phyloP scores from a whole-genome alignment of 2,329 filamentous ascomycete species.

The Fusarium sp. region DNA sequence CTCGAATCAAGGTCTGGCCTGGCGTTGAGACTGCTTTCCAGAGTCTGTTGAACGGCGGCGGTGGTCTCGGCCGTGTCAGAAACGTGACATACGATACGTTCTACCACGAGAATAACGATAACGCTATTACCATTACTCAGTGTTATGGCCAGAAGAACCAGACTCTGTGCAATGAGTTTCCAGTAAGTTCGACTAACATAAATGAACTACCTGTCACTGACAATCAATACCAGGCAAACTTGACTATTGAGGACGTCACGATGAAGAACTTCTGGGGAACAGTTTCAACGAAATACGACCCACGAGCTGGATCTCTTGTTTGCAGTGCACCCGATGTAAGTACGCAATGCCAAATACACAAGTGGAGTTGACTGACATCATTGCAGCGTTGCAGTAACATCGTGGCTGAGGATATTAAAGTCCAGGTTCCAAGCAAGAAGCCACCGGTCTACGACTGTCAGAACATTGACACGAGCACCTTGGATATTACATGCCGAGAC shows the following conservation, averaged over 20 bases:
- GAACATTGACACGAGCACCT: constrained; percentile 24
- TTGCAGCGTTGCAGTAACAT: constrained; percentile 40
- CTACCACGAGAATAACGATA: constrained; percentile 68
- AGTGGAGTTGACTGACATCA: background rate
- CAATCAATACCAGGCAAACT: constrained; percentile 24
- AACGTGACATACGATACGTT: constrained; percentile 76
- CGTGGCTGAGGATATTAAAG: constrained; percentile 31
- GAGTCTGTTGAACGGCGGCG: constrained; percentile 69
- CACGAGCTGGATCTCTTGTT: constrained; percentile 42
- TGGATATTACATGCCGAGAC: constrained; percentile 36
- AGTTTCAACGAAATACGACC: constrained; percentile 43
- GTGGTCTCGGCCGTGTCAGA: constrained; percentile 59
- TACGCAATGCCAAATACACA: fast-evolving
- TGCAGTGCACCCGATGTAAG: constrained; percentile 46
- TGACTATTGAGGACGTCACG: constrained; percentile 41
- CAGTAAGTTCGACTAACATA: background rate
- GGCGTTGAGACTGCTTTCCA: constrained; percentile 51
- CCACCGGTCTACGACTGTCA: constrained; percentile 37
- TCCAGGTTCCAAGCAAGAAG: constrained; percentile 38
- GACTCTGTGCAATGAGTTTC: constrained; percentile 39
- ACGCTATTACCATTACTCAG: constrained; percentile 44
- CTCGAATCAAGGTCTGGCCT: constrained; percentile 80
- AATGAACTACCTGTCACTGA: background rate
- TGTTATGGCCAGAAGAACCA: constrained; percentile 44
- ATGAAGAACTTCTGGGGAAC: constrained; percentile 46